Evolutionary conservation across 495 filamentous ascomycete genomes (phyloP).

Genomic region (Xylaria telfairii): DNA sequence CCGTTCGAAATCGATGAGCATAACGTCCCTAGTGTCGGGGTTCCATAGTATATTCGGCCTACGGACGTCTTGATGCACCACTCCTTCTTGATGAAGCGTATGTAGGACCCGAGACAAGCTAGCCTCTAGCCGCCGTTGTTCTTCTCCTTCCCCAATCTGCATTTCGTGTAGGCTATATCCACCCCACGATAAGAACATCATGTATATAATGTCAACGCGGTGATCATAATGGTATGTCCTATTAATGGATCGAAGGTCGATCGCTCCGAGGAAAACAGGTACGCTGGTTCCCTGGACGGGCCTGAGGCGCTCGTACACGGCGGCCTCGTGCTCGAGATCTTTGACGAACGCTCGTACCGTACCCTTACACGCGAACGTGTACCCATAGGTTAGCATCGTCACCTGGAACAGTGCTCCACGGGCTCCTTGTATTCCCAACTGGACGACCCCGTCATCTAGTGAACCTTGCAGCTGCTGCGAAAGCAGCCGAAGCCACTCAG

Average conservation of each 20-base stretch:
- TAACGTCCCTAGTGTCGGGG: conserved; percentile 25
- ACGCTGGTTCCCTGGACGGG: conserved; percentile 46
- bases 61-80: conserved; percentile 34
- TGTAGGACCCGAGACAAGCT: conserved; percentile 23
- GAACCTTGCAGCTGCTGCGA: conserved; percentile 29
- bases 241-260: conserved; percentile 42
- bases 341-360: conserved; percentile 42
- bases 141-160: conserved; percentile 1
- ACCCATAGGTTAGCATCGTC: conserved; percentile 46
- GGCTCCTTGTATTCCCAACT: conserved; percentile 29
- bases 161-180: conserved; percentile 16
- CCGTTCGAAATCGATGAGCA: conserved; percentile 37
- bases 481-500: conserved; percentile 28
- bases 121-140: conserved; percentile 7
- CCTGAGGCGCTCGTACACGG: conserved; percentile 46
- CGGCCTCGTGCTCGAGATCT: conserved; percentile 48
- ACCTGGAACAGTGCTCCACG: conserved; percentile 50
- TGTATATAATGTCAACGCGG: conserved; percentile 50
- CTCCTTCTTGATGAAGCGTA: conserved; percentile 31
- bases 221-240: conserved; percentile 45
- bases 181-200: conserved; percentile 55
- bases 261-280: conserved; percentile 51
- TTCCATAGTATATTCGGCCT: conserved; percentile 27
- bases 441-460: conserved; percentile 33
- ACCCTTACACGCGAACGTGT: conserved; percentile 57